phyloP scores from a whole-genome alignment of 1,284 basidiomycete genomes.

The Fomitopsis palustris region DNA sequence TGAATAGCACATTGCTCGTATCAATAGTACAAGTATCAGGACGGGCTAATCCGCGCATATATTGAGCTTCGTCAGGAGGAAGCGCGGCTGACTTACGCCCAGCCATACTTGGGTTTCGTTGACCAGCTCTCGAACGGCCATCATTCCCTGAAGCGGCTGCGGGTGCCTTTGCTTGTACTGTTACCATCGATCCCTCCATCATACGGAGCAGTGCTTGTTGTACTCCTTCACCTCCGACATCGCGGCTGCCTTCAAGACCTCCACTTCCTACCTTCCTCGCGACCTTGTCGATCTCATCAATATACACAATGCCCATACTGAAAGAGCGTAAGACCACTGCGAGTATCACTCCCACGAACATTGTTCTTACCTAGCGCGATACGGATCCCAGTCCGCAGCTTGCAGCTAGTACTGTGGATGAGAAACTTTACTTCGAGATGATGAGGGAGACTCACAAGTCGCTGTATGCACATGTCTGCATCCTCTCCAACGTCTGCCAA shows the following conservation, averaged over 20 bases:
- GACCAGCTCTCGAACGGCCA: slow-evolving; percentile 44
- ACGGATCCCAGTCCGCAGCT: slow-evolving; percentile 85
- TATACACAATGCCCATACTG: slow-evolving; percentile 91
- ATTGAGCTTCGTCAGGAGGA: background rate
- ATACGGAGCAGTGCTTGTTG: slow-evolving; percentile 90
- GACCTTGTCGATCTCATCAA: slow-evolving; percentile 96
- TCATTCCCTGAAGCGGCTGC: slow-evolving; percentile 40
- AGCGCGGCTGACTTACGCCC: slow-evolving; percentile 28
- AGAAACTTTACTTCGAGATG: background rate
- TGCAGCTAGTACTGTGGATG: slow-evolving; percentile 51
- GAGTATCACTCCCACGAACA: slow-evolving; percentile 6
- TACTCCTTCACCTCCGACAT: slow-evolving; percentile 95
- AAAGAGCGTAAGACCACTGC: background rate
- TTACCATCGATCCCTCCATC: slow-evolving; percentile 88
- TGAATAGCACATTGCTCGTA: slow-evolving; percentile 88
- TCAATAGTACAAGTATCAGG: slow-evolving; percentile 74
- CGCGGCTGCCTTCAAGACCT: slow-evolving; percentile 74
- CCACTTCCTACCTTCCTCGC: slow-evolving; percentile 62
- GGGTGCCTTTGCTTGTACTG: slow-evolving; percentile 74
- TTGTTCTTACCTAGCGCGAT: slow-evolving; percentile 58
- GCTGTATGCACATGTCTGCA: slow-evolving; percentile 85
- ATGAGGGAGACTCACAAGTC: slow-evolving; percentile 51
- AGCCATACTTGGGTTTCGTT: slow-evolving; percentile 15
- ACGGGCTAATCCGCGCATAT: slow-evolving; percentile 40
- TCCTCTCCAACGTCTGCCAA: slow-evolving; percentile 87